Evolutionary conservation across 345 rosid genomes (phyloP).

Genomic region (Populus alba): DNA sequence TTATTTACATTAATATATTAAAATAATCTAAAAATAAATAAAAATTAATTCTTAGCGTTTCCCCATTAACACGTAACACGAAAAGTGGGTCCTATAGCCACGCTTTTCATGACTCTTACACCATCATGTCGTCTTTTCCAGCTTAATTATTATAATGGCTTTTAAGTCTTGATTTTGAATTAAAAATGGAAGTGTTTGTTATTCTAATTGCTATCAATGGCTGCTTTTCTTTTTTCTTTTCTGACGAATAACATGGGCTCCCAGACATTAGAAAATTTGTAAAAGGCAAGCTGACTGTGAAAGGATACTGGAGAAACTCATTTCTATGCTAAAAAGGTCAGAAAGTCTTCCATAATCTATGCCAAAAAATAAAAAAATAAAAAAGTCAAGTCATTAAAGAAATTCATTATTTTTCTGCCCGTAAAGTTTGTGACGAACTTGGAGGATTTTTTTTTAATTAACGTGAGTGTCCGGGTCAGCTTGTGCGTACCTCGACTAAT

Average conservation of each 20-base stretch:
- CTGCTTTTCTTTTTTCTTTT: background rate
- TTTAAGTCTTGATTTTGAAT: too few species aligned
- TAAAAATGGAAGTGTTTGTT: too few species aligned
- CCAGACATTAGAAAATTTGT: too few species aligned
- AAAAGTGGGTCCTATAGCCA: background rate
- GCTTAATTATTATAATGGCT: background rate
- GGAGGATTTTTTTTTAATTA: too few species aligned
- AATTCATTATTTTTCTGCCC: background rate
- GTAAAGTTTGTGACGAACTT: background rate
- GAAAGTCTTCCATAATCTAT: background rate
- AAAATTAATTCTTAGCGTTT: too few species aligned
- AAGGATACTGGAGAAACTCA: too few species aligned
- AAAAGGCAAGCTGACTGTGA: background rate
- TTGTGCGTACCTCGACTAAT: too few species aligned
- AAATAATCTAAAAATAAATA: too few species aligned
- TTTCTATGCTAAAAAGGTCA: background rate
- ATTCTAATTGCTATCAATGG: too few species aligned
- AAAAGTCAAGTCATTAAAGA: background rate
- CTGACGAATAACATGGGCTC: background rate
- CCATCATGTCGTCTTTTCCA: conserved; percentile 27
- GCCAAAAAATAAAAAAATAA: background rate
- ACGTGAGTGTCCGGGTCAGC: too few species aligned
- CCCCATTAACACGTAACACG: too few species aligned
- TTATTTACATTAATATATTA: too few species aligned
- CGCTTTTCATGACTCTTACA: background rate